Conservation (phyloP, 1,139 yeast genomes). For the Blastobotrys raffinosifermentans region DNA sequence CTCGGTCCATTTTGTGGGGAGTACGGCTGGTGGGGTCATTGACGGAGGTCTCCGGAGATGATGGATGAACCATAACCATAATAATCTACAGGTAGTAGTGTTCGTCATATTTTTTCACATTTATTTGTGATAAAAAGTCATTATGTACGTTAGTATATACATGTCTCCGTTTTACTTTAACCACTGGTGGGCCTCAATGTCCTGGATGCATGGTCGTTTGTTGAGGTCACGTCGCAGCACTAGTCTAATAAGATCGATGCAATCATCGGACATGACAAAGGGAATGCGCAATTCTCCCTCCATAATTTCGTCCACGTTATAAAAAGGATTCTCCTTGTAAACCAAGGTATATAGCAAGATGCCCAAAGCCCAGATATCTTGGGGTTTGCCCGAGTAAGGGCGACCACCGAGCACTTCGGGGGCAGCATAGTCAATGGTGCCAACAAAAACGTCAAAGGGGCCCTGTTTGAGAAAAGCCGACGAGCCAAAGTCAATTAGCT, state of each 20-base stretch:
- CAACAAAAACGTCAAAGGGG: constrained; percentile 95
- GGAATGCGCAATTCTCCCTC: constrained; percentile 78
- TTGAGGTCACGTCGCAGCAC: constrained; percentile 62
- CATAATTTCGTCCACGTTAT: constrained; percentile 90
- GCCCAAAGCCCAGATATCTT: constrained; percentile 96
- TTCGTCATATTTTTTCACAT: not conserved
- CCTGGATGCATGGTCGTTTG: constrained; percentile 66
- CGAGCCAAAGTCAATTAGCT: constrained; percentile 90
- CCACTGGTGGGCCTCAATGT: constrained; percentile 68
- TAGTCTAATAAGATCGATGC: constrained; percentile 50
- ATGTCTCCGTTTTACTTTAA: too few species aligned
- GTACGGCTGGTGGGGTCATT: too few species aligned
- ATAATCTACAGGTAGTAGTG: too few species aligned
- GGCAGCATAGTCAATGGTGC: constrained; percentile 94
- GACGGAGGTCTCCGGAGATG: not conserved
- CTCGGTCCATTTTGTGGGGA: too few species aligned
- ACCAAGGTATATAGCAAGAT: constrained; percentile 79
- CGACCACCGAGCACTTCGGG: constrained; percentile 91
- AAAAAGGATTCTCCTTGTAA: constrained; percentile 94
- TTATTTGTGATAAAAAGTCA: too few species aligned
- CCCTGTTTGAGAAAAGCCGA: constrained; percentile 86
- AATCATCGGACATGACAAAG: constrained; percentile 49
- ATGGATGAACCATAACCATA: too few species aligned
- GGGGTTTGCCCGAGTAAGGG: constrained; percentile 86
- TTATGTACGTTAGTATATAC: constrained; percentile 5